Conservation (phyloP, 108 stramenopile species). For the Fragilaria radians region DNA sequence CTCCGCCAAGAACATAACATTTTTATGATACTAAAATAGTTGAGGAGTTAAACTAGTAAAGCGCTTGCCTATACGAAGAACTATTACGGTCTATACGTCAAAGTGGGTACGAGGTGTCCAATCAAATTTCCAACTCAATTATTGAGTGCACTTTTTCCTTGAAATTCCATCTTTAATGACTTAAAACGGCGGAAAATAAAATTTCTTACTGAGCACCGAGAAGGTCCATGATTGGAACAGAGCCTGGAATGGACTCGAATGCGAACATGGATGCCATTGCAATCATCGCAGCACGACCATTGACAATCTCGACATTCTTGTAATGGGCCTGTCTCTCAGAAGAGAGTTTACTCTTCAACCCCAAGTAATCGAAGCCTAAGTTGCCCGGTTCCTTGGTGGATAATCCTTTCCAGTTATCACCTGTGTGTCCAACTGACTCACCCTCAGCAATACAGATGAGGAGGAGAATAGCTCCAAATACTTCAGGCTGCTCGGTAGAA, state of each 20-base stretch:
- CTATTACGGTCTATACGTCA: no score
- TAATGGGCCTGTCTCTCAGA: constrained; percentile 56
- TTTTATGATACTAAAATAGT: no score
- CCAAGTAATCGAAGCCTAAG: constrained; percentile 78
- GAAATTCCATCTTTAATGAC: no score
- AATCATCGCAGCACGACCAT: constrained; percentile 89
- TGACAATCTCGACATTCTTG: constrained; percentile 80
- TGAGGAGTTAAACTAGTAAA: no score
- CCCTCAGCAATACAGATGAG: constrained; percentile 80
- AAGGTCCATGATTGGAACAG: constrained; percentile 86
- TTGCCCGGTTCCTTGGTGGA: constrained; percentile 79
- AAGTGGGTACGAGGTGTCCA: no score
- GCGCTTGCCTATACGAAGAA: no score
- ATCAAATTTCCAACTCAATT: no score
- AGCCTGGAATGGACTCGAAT: constrained; percentile 75
- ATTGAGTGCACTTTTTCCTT: no score
- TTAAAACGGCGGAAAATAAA: no score
- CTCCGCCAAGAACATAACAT: no score
- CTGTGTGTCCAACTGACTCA: constrained; percentile 78
- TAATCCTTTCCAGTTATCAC: constrained; percentile 87
- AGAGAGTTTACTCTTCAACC: constrained; percentile 56
- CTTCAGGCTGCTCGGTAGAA: constrained; percentile 67
- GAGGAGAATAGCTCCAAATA: constrained; percentile 63
- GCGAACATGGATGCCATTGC: constrained; percentile 88
- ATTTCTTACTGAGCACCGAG: constrained; percentile 70